phyloP scores from a whole-genome alignment of 2,329 filamentous ascomycete species.

The Alternaria gansuensis region DNA sequence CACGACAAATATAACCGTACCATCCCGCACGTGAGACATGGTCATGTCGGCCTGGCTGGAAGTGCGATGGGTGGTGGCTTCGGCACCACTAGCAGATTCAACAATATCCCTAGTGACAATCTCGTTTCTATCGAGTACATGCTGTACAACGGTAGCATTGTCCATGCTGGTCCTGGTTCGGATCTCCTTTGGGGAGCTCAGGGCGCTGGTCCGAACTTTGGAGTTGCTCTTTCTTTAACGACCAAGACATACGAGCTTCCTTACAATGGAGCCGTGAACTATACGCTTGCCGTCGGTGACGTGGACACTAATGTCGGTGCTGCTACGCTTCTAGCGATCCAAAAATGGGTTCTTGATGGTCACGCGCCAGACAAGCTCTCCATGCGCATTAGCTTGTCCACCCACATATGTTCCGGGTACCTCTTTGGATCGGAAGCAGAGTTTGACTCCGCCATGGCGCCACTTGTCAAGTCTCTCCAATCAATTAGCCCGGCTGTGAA shows the following conservation, averaged over 20 bases:
- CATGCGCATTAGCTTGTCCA: slow-evolving; percentile 24
- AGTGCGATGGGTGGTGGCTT: slow-evolving; percentile 23
- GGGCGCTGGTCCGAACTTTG: slow-evolving; percentile 24
- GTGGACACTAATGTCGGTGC: slow-evolving; percentile 5
- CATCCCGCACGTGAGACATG: slow-evolving; percentile 24
- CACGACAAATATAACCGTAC: slow-evolving; percentile 18
- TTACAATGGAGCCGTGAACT: slow-evolving; percentile 19
- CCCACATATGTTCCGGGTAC: slow-evolving; percentile 22
- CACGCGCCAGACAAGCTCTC: slow-evolving; percentile 25
- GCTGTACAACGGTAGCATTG: slow-evolving; percentile 22
- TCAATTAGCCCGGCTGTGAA: slow-evolving; percentile 11
- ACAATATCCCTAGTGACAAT: slow-evolving; percentile 21
- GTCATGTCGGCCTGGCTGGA: slow-evolving; percentile 21
- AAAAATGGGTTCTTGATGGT: slow-evolving; percentile 23
- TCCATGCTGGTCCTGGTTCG: slow-evolving; percentile 18
- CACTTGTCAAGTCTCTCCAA: slow-evolving; percentile 21
- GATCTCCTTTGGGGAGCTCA: slow-evolving; percentile 26
- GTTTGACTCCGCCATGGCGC: slow-evolving; percentile 24
- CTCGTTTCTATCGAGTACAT: slow-evolving; percentile 24
- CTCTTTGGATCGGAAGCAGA: slow-evolving; percentile 24
- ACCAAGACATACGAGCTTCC: slow-evolving; percentile 20
- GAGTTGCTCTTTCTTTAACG: slow-evolving; percentile 22
- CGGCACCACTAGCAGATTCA: slow-evolving; percentile 21
- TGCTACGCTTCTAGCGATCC: slow-evolving; percentile 24
- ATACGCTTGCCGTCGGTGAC: slow-evolving; percentile 16